Evolutionary conservation across 495 filamentous ascomycete species (phyloP).

Genomic region (Penicillium fimorum): DNA sequence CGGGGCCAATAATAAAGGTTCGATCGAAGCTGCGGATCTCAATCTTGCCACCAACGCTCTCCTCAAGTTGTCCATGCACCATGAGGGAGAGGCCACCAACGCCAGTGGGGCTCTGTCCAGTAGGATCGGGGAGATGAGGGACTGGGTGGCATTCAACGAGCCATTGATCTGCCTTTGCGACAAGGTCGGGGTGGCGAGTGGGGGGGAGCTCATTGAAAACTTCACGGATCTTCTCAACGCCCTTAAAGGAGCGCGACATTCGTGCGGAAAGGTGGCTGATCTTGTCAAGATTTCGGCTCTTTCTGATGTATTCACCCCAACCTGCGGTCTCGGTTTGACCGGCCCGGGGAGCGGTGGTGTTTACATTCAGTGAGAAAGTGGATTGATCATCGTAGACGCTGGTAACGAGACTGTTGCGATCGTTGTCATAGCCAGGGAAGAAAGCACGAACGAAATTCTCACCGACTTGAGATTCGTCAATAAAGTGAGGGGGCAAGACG

Average conservation of each 20-base stretch:
- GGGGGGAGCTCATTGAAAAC: slow-evolving; percentile 67
- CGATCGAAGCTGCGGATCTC: slow-evolving; percentile 78
- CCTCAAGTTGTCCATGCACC: slow-evolving; percentile 81
- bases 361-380: slow-evolving; percentile 74
- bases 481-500: slow-evolving; percentile 64
- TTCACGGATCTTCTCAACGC: slow-evolving; percentile 62
- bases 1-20: slow-evolving; percentile 79
- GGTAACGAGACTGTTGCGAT: slow-evolving; percentile 59
- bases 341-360: slow-evolving; percentile 59
- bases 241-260: slow-evolving; percentile 63
- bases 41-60: slow-evolving; percentile 56
- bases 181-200: slow-evolving; percentile 71
- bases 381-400: slow-evolving; percentile 76
- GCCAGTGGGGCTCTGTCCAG: slow-evolving; percentile 59
- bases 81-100: slow-evolving; percentile 78
- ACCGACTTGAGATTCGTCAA: slow-evolving; percentile 71
- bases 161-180: slow-evolving; percentile 63
- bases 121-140: slow-evolving; percentile 66
- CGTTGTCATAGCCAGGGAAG: slow-evolving; percentile 69
- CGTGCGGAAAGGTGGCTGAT: slow-evolving; percentile 58
- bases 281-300: slow-evolving; percentile 76
- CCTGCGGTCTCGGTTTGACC: slow-evolving; percentile 39
- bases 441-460: slow-evolving; percentile 75
- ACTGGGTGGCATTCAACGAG: slow-evolving; percentile 79
- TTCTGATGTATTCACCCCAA: slow-evolving; percentile 76